Evolutionary conservation across 176 grass and related monocot genomes (phyloP), one percentile per base, ranked within the genome.

Genomic region (Eremochloa ophiuroides): DNA sequence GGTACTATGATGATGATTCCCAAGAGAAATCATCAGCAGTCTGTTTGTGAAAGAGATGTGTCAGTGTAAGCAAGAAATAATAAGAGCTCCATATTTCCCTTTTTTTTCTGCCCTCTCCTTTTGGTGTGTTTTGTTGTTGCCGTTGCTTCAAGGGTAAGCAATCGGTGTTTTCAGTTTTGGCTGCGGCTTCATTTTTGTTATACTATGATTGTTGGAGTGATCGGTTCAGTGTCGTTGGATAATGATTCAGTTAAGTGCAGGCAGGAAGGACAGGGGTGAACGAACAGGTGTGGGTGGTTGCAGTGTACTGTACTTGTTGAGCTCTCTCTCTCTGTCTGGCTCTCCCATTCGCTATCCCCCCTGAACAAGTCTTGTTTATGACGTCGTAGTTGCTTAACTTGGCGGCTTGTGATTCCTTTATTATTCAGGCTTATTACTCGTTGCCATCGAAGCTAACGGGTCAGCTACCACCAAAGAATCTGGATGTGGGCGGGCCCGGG

Each of bases 391-490:
- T 86, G 87, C 83, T 82, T 85, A 82, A 50, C 73, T 10, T 17
- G 56, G 35, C 29, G 87, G 87, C 38, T 2, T 43, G 12, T 31
- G 37, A 17, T 65, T 89, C 80, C n/a, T 72, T 80, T 68, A 62
- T 67, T 66, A 48, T 18, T n/a, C n/a, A n/a, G 62, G 61, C 22
- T 27, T 58, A 4, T 35, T 35, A 35, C 6, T 46, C 29, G 82
- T 85, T 77, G 13, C 34, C 12, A 37, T 41, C 20, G 66, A 76
- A 71, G 75, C 74, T 16, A 72, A 77, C 56, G 72, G 77, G 77
- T 80, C 78, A 85, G 62, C 72, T 37, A 15, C 64, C 64, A 8
- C 55, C n/a, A 7, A 17, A 72, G 88, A 89, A 89, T 89, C 88
- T 89, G 18, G n/a, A 6, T 10, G 4, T 13, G 63, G 22, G 17